Conservation (phyloP, 257 asterid genomes). For the Scutellaria galericulata region DNA sequence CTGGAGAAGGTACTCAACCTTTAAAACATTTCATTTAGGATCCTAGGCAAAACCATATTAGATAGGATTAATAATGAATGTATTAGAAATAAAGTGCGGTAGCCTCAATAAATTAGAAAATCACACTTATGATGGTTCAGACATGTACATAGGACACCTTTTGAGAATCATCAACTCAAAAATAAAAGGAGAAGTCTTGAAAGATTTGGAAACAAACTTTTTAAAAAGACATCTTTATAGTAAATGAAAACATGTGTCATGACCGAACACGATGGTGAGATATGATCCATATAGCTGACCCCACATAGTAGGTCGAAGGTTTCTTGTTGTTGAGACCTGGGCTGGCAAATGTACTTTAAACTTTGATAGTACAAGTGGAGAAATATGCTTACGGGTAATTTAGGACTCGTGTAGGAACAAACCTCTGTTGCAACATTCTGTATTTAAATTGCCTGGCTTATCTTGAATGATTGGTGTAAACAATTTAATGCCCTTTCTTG, state of each 20-base stretch:
- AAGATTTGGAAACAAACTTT: not conserved
- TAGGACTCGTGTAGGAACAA: constrained; percentile 8
- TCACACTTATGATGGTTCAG: not conserved
- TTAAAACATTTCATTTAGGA: constrained; percentile 4
- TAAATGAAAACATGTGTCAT: not conserved
- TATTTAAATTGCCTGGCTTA: constrained; percentile 21
- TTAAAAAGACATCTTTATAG: not conserved
- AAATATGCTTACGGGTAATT: constrained; percentile 5
- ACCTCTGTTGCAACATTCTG: not conserved
- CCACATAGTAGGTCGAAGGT: not conserved
- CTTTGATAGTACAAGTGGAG: constrained; percentile 3
- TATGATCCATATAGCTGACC: not conserved
- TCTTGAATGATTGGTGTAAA: constrained; percentile 19
- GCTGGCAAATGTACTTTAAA: not conserved
- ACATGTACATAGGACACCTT: not conserved
- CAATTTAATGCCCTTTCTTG: constrained; percentile 19
- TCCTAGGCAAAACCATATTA: not conserved
- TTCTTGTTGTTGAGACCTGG: not conserved
- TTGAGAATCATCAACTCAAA: not conserved
- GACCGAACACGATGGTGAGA: not conserved
- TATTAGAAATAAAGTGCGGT: not conserved
- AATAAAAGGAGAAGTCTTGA: not conserved
- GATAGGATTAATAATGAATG: constrained; percentile 1
- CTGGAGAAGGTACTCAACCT: constrained; percentile 62
- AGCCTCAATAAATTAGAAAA: not conserved